Evolutionary conservation across 768 basidiomycete genomes (phyloP), one percentile per base, ranked within the genome.

Genomic region (Asterophora lycoperdoides): DNA sequence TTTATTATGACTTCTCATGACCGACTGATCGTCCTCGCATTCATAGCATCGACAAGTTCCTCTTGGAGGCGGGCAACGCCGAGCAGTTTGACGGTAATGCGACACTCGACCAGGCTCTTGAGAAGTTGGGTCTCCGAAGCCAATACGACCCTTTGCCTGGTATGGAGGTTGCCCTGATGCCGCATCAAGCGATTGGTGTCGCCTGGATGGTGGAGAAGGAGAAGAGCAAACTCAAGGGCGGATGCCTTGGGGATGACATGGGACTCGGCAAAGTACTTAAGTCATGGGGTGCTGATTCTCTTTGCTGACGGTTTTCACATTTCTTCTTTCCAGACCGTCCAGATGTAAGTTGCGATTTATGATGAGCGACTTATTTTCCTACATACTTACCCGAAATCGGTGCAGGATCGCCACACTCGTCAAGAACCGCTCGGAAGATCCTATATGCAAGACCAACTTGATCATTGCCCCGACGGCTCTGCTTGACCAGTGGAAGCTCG

Each of bases 401-500:
- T 19, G 7, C 51, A 80, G 76, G 69, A 88, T 89, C 43, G 80
- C 85, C 0, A 59, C 71, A 1, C 78, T 88, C 56, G 65, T 77
- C 20, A 69, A 69, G 45, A 84, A 88, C 58, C 68, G 60, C 6
- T 75, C 82, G 0, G 48, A 57, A 1, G 73, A 85, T 52, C 72
- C 73, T 0, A 61, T 60, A 17, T 70, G 76, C 63, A 85, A 84
- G 64, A 79, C 80, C 0, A 89, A 78, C 18, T 71, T 91, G 1
- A 79, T 91, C 48, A 61, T 89, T 19, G 81, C 83, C 1, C 84
- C 83, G 6, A 63, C 81, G 13, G 81, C 84, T 1, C 66, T 89
- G 7, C 70, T 89, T 9, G 73, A 79, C 41, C 88, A 89, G 51
- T 84, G 82, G 82, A 75, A 77, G 57, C 58, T 69, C 28, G 82